Base-by-base conservation (phyloP, 75 land plant genomes). In the Gnetum montanum region DNA sequence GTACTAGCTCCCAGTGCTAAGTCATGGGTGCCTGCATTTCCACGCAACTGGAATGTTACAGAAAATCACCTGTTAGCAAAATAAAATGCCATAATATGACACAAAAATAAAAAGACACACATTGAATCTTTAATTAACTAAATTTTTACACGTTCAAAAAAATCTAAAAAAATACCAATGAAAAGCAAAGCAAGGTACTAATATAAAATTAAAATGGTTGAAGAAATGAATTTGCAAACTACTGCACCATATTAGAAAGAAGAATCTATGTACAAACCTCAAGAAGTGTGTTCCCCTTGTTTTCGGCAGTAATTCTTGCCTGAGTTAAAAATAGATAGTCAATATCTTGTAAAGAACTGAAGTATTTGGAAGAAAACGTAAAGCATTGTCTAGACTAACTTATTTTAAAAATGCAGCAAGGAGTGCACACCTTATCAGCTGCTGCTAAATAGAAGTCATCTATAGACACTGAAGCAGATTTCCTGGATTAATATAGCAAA, bases 11-110 rank as follows among this genome's bases (percentile, higher is more conserved):
- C 88, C 31, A 90, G 66, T 15, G 64, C 37, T 59, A 94, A 74
- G 71, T 94, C 96, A 73, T 94, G 96, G 70, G 79, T 94, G 38
- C 98, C 98, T 44, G 96, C 96, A 73, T 94, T 94, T 37, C 98
- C 98, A 29, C 96, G 91, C 13, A 83, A 51, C 96, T 94, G 79
- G 50, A 63, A 30, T 22, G 33, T 44, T 30, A n/a, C 34, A 44
- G 43, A 16, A 67, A 12, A 44, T n/a, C n/a, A n/a, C n/a, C n/a
- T 27, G 6, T 11, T 58, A 37, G 4, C 38, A 22, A 29, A 18
- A n/a, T n/a, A 22, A 0, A 10, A 22, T 40, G 44, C 15, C 4
- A 16, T 46, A 22, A 48, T 61, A 0, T 6, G 20, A 33, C 7
- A 61, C 27, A 18, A 38, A 5, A 30, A 18, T n/a, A 10, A 26